Conservation (phyloP, 495 filamentous ascomycete species). For the Elasticomyces elasticus region DNA sequence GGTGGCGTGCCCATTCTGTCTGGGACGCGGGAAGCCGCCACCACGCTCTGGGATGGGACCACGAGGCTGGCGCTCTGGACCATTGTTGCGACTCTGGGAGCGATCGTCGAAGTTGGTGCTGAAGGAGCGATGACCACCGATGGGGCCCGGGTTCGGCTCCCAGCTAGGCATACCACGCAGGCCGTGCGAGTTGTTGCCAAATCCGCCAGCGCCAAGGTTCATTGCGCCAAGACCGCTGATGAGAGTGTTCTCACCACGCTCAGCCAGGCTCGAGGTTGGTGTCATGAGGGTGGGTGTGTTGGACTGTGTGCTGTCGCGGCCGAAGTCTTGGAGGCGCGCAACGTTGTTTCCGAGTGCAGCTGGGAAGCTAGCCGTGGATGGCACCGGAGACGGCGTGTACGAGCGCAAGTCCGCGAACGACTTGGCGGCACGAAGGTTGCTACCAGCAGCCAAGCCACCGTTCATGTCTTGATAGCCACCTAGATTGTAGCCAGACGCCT, state of each 20-base stretch:
- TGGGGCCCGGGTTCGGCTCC: slow-evolving; percentile 58
- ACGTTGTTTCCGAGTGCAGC: slow-evolving; percentile 54
- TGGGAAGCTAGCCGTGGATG: slow-evolving; percentile 82
- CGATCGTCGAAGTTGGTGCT: slow-evolving; percentile 57
- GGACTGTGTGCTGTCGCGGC: slow-evolving; percentile 46
- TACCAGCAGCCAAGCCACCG: slow-evolving; percentile 42
- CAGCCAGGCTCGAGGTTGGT: slow-evolving; percentile 55
- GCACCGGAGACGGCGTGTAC: slow-evolving; percentile 86
- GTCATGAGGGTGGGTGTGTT: slow-evolving; percentile 63
- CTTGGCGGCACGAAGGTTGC: slow-evolving; percentile 87
- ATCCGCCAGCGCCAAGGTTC: slow-evolving; percentile 44
- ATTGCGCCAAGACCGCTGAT: slow-evolving; percentile 59
- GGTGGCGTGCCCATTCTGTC: slow-evolving; percentile 71
- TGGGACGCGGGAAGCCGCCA: slow-evolving; percentile 57
- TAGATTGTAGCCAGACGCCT: slow-evolving; percentile 62
- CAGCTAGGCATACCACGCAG: slow-evolving; percentile 56
- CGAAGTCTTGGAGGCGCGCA: slow-evolving; percentile 33
- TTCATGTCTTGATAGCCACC: slow-evolving; percentile 35
- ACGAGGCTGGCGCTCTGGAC: slow-evolving; percentile 69
- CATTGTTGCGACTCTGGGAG: slow-evolving; percentile 46
- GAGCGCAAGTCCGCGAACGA: slow-evolving; percentile 93
- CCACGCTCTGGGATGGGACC: slow-evolving; percentile 70
- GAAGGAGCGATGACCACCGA: slow-evolving; percentile 75
- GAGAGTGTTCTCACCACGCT: slow-evolving; percentile 55
- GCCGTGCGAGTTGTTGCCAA: slow-evolving; percentile 52